A percentile compares a stretch with the other conserved stretches of the same genome.
Evolutionary conservation across 306 rosid species (phyloP).

Genomic region (Corylus americana): DNA sequence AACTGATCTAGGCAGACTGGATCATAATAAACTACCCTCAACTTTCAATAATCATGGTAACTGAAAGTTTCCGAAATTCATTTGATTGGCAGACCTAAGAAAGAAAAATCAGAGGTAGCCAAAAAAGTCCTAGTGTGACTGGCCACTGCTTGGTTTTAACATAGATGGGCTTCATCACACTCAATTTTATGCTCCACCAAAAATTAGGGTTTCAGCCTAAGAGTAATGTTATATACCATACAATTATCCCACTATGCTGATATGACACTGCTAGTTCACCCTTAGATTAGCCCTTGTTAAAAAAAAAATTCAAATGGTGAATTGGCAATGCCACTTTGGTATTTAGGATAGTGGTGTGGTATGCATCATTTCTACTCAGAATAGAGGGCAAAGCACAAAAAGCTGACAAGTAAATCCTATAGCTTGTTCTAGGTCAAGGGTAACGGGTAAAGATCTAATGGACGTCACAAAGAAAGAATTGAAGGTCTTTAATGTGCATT

Average conservation of each 20-base stretch:
- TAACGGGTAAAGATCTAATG: background rate
- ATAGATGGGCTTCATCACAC: background rate
- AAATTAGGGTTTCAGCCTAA: background rate
- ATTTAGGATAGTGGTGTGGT: too few species aligned
- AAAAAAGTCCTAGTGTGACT: background rate
- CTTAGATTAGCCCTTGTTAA: too few species aligned
- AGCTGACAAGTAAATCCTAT: background rate
- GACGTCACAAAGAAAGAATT: background rate
- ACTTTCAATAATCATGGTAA: background rate
- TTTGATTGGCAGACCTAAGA: background rate
- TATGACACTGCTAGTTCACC: too few species aligned
- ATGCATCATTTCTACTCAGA: too few species aligned
- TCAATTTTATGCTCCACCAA: background rate
- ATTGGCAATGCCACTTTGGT: too few species aligned
- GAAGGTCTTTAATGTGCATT: background rate
- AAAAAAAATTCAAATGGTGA: too few species aligned
- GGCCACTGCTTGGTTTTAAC: background rate
- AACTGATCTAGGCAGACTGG: background rate
- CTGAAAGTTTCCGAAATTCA: background rate
- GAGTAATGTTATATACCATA: too few species aligned
- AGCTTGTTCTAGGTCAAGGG: background rate
- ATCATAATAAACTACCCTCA: background rate
- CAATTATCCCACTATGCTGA: too few species aligned
- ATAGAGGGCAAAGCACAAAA: conserved; percentile 1
- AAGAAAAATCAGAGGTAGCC: background rate